A percentile compares a stretch with the other conserved stretches of the same genome.
These are phyloP conservation scores for Mycena sanguinolenta DNA, from an alignment of 768 basidiomycete genomes.

Conservation along the genomic window DNA sequence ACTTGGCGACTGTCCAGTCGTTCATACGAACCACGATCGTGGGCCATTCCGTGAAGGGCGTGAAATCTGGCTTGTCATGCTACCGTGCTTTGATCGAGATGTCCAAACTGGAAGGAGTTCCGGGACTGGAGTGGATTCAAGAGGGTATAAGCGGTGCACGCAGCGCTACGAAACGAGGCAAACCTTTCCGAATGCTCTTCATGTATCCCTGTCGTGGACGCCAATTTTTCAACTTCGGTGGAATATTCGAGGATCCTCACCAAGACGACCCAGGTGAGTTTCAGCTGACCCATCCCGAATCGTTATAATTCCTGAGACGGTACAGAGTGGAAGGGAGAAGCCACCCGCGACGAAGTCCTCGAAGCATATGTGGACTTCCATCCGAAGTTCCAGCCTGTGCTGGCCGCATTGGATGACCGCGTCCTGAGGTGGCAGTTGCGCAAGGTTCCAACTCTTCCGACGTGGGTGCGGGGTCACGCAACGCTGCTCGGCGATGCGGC, in stretches of 20 bases:
- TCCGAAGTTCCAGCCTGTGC: slow-evolving; percentile 6
- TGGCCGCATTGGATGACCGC: background rate
- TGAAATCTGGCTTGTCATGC: background rate
- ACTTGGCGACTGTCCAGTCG: background rate
- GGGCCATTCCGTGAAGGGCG: background rate
- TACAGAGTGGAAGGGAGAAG: background rate
- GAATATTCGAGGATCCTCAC: background rate
- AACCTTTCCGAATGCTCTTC: slow-evolving; percentile 2
- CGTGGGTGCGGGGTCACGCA: slow-evolving; percentile 29
- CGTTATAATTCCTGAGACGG: background rate
- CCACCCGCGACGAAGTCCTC: background rate
- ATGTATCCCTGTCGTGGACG: slow-evolving; percentile 12
- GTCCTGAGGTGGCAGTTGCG: slow-evolving; percentile 27
- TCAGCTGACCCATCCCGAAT: background rate
- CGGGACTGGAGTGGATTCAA: background rate
- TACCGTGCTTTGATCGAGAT: background rate
- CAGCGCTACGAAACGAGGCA: background rate
- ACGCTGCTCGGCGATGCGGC: slow-evolving; percentile 33
- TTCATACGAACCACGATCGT: background rate
- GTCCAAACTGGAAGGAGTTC: background rate
- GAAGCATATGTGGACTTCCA: slow-evolving; percentile 6
- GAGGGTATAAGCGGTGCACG: slow-evolving; percentile 11
- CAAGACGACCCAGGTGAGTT: slow-evolving; percentile 16
- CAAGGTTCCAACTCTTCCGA: slow-evolving; percentile 10
- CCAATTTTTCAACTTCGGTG: slow-evolving; percentile 14